Evolutionary conservation across 768 basidiomycete genomes (phyloP).

Genomic region (Boletus pseudopeckii): DNA sequence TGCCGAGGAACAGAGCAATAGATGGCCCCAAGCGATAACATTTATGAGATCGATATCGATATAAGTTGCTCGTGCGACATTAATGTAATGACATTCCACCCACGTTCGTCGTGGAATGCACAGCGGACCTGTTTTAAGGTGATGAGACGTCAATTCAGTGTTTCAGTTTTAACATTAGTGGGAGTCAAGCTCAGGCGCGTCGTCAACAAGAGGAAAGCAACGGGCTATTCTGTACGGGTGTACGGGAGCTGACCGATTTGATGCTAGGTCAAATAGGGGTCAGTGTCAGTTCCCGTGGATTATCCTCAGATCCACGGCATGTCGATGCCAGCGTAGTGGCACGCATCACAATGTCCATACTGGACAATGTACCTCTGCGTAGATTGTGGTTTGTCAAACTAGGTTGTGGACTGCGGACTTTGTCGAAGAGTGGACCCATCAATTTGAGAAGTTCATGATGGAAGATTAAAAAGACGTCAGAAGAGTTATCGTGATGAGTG

Average conservation of each 20-base stretch:
- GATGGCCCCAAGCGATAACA: not conserved
- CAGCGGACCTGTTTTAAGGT: not conserved
- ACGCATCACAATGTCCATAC: not conserved
- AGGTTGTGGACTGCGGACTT: too few species aligned
- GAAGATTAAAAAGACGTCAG: too few species aligned
- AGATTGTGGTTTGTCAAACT: not conserved
- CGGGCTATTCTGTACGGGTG: too few species aligned
- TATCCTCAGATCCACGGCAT: not conserved
- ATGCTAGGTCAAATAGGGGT: not conserved
- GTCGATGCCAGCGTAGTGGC: not conserved
- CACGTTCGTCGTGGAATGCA: conserved; percentile 10
- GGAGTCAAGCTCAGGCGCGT: not conserved
- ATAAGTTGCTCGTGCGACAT: not conserved
- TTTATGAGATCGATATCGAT: conserved; percentile 3
- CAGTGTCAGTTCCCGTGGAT: not conserved
- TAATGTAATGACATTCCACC: conserved; percentile 1
- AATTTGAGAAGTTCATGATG: too few species aligned
- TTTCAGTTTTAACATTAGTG: not conserved
- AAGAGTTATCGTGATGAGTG: too few species aligned
- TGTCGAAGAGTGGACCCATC: too few species aligned
- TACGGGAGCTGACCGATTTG: not conserved
- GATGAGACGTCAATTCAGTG: not conserved
- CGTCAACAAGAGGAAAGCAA: not conserved
- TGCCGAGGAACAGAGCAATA: conserved; percentile 3
- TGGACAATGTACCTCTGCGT: not conserved